phyloP scores from a whole-genome alignment of 1,139 yeast species.

The Suhomyces bolitotheri region DNA sequence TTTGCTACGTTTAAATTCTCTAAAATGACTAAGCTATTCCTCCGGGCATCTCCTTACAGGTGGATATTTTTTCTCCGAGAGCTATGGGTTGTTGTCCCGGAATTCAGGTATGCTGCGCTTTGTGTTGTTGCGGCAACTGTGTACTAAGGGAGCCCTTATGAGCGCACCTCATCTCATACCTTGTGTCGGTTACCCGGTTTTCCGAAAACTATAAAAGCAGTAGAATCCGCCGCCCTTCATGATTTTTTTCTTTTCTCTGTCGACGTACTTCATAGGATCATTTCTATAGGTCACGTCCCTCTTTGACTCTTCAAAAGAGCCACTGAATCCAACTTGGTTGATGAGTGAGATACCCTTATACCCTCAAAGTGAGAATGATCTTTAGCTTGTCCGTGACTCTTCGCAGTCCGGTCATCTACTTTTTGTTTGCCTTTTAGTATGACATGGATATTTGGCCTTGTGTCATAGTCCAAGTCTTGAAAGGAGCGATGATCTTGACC shows the following conservation, averaged over 20 bases:
- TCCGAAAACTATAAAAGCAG: conserved; percentile 10
- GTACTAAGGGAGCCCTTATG: too few species aligned
- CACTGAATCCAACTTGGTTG: conserved; percentile 99
- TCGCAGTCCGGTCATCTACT: conserved; percentile 80
- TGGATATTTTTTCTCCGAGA: too few species aligned
- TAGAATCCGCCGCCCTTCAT: conserved; percentile 7
- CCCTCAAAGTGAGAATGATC: conserved; percentile 71
- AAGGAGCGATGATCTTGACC: conserved; percentile 99
- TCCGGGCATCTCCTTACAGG: too few species aligned
- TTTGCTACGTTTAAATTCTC: too few species aligned
- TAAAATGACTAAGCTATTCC: too few species aligned
- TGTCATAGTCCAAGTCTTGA: conserved; percentile 22
- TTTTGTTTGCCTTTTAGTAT: conserved; percentile 51
- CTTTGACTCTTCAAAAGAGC: conserved; percentile 99
- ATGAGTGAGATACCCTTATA: conserved; percentile 94
- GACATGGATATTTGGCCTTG: conserved; percentile 17
- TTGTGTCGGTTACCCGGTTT: conserved; percentile 15
- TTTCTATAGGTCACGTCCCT: conserved; percentile 99
- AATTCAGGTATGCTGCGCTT: too few species aligned
- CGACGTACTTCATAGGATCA: conserved; percentile 98
- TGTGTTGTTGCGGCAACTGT: too few species aligned
- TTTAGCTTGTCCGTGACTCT: conserved; percentile 87
- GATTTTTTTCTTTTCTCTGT: conserved; percentile 44
- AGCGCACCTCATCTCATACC: too few species aligned
- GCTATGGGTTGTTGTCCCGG: too few species aligned